Evolutionary conservation across 805 yeast species (phyloP), one percentile per base, ranked within the genome.

Genomic region (Kregervanrija pseudodelftensis): DNA sequence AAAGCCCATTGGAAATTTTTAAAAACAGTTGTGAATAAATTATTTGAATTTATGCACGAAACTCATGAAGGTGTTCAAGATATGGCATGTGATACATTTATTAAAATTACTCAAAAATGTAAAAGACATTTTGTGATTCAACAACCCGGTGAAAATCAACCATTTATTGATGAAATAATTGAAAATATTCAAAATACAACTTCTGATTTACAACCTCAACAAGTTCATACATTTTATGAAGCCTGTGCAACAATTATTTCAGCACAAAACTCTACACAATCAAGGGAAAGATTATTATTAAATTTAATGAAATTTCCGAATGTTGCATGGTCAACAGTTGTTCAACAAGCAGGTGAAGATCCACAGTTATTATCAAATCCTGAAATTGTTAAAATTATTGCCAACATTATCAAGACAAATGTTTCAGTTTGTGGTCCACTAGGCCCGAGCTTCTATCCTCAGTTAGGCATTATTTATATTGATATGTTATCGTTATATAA

Each of bases 11-110:
- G 99, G 99, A 89, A 86, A 64, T 93, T 93, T 58, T 70, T 93
- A 63, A 91, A 90, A 65, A 93, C 98, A 0, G 99, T 93, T 37
- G 91, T 93, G 49, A 83, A 87, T 67, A 93, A 93, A 66, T 74
- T 93, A 57, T 93, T 93, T 65, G 99, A 93, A 65, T 93, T 93
- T 60, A 93, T 93, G 99, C 98, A 93, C 70, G 99, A 93, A 73
- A 89, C 97, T n/a, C 99, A 93, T 66, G 99, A 91, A 66, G 99
- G 99, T 70, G 99, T 93, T 49, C 99, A 93, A 69, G 99, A 93
- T 66, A 93, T 93, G 99, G 99, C 99, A 8, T 93, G 99, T 72
- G 99, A 93, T 66, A 93, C 99, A 1, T 93, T 93, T 62, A 91
- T 91, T 61, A 93, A 93, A 65, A 93, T 93, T 64, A 87, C 96